Evolutionary conservation across 257 asterid species (phyloP).

Genomic region (Capsicum chinense): DNA sequence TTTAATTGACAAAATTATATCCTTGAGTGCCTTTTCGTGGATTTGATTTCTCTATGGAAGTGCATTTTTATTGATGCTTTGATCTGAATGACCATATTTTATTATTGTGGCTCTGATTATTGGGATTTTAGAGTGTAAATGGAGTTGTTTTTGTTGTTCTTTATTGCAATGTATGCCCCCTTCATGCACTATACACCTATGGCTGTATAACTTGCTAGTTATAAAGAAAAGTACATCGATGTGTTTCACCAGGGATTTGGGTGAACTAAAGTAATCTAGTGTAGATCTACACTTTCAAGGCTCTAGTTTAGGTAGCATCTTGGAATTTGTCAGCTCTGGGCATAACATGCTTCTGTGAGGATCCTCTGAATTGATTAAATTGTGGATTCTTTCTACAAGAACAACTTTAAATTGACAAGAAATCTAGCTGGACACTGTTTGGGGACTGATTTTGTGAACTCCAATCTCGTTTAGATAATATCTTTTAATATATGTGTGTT

Average conservation of each 20-base stretch:
- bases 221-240: not conserved
- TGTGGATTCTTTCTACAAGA: too few species aligned
- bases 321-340: not conserved
- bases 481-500: too few species aligned
- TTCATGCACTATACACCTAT: not conserved
- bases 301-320: conserved; percentile 9
- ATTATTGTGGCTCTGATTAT: not conserved
- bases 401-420: too few species aligned
- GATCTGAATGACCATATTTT: not conserved
- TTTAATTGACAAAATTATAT: conserved; percentile 19
- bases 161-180: not conserved
- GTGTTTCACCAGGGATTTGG: not conserved
- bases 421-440: too few species aligned
- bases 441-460: too few species aligned
- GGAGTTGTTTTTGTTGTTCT: not conserved
- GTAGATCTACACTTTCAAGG: not conserved
- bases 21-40: conserved; percentile 13
- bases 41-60: not conserved
- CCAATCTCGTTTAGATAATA: too few species aligned
- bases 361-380: too few species aligned
- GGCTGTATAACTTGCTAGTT: not conserved
- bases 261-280: not conserved
- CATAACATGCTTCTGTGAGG: not conserved
- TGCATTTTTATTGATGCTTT: not conserved
- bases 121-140: conserved; percentile 12